Conservation (phyloP, 257 asterid species). For the Solanum piurae region DNA sequence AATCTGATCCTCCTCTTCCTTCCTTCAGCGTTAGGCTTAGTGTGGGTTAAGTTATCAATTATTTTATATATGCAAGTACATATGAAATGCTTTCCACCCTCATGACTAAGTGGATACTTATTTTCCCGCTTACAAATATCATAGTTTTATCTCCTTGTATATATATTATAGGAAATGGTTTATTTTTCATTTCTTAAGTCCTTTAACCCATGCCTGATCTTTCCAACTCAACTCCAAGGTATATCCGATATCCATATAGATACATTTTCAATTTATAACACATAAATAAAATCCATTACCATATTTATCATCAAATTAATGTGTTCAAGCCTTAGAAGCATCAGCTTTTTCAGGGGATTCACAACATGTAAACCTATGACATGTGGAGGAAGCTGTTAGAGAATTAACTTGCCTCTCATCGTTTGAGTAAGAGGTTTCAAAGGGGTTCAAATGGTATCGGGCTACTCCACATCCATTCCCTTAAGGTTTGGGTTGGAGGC, state of each 20-base stretch:
- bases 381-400: not conserved
- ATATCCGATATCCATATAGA: not conserved
- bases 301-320: not conserved
- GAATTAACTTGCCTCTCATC: not conserved
- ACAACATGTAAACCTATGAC: not conserved
- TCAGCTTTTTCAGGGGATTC: not conserved
- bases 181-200: not conserved
- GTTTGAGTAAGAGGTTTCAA: not conserved
- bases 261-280: not conserved
- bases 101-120: not conserved
- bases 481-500: not conserved
- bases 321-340: not conserved
- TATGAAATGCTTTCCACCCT: not conserved
- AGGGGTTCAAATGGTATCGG: not conserved
- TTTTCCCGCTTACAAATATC: not conserved
- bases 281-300: not conserved
- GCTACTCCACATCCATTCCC: not conserved
- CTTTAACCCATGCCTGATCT: not conserved
- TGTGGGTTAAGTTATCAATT: not conserved
- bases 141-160: not conserved
- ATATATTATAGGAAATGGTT: not conserved
- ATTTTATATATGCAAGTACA: not conserved
- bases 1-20: not conserved
- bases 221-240: not conserved
- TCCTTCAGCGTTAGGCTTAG: not conserved